Base-by-base conservation (phyloP, 768 basidiomycete genomes). In the Dentipellis sp. region DNA sequence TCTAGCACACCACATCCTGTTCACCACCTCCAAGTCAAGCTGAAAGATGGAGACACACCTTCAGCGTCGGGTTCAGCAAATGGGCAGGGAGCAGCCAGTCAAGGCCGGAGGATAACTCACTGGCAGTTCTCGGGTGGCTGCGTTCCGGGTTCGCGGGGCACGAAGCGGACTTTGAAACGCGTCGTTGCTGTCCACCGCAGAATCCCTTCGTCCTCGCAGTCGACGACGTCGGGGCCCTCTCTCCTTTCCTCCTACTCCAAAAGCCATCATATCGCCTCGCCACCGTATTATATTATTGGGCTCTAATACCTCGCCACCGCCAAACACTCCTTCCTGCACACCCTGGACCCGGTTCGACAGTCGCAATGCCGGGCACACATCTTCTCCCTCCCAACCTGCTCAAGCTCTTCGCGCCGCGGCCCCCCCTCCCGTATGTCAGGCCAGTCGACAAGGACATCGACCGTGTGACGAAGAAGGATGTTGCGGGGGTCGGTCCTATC, bases 341-440 rank as follows among this genome's bases (percentile, higher is more conserved):
- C 50, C 57, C 23, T 45, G 29, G 50, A 49, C 50, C 12, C 50
- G n/a, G 40, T 23, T 16, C 48, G 19, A 35, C 16, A 17, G 17
- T 50, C 60, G 61, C 39, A 58, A 78, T 78, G 76, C 77, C 76
- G 10, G 88, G 88, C 50, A 93, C 91, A 3, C 91, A 94, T 72
- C 78, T 94, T 21, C 80, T 99, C 21, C 95, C 95, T 3, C 93
- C 93, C 3, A 97, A 97, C 72, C 82, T 99, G 53, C 84, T 98
- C 69, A 94, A 95, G 69, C 86, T 98, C 62, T 99, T 98, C 69
- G 87, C 92, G 0, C 94, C 97, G 4, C 84, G 97, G 7, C 92
- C 95, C 1, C 89, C 87, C 2, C 79, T 97, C 3, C 88, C 88
- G 0, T 98, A 93, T 67, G 65, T 84, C 34, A 85, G 92, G 9